A percentile compares a stretch with the other conserved stretches of the same genome.
These are phyloP conservation scores for Nannochloropsis salina DNA, from an alignment of 108 stramenopile genomes.

Conservation along the genomic window DNA sequence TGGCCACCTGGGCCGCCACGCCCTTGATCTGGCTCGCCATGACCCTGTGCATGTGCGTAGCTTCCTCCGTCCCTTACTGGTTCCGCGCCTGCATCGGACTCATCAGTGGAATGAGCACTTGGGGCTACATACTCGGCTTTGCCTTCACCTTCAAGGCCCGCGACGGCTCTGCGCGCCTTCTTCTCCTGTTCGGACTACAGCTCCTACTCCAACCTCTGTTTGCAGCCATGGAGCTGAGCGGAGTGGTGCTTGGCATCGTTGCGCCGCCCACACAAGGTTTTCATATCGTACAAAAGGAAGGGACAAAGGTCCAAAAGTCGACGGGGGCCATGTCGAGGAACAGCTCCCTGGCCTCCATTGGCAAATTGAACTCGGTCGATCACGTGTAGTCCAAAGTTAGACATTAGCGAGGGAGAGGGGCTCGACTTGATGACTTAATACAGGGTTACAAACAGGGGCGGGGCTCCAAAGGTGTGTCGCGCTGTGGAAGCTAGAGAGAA, in stretches of 20 bases:
- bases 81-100: neutral
- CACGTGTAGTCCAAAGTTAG: no score
- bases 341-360: neutral
- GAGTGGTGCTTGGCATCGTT: neutral
- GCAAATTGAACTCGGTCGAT: neutral
- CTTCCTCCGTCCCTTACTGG: neutral
- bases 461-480: no score
- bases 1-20: neutral
- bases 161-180: neutral
- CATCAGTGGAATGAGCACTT: neutral
- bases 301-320: neutral
- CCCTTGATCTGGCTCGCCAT: neutral
- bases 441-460: no score
- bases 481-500: no score
- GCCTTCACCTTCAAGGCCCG: conserved; percentile 4
- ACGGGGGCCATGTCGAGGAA: neutral
- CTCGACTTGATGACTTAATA: no score
- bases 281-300: conserved; percentile 3
- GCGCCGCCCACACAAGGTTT: neutral
- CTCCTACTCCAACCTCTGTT: neutral
- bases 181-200: neutral
- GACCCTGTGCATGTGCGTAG: neutral
- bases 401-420: no score
- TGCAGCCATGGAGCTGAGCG: conserved; percentile 1
- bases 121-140: neutral